Percentiles rank a stretch among this genome's conserved stretches.
phyloP scores from a whole-genome alignment of 2,329 filamentous ascomycete species.

The Fusarium redolens region DNA sequence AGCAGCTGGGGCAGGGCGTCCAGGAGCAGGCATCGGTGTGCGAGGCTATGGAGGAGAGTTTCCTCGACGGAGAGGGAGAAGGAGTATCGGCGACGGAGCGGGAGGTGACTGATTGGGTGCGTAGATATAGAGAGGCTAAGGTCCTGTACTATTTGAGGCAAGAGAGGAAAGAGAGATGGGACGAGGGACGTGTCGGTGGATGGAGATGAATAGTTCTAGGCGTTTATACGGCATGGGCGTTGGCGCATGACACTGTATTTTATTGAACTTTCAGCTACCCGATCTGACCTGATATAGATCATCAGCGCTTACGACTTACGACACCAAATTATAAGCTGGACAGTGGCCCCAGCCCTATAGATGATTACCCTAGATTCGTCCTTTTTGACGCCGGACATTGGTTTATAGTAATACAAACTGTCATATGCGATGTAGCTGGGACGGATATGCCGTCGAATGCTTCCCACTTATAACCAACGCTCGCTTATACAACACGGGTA shows the following conservation, averaged over 20 bases:
- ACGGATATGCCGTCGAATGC: not conserved
- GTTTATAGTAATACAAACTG: not conserved
- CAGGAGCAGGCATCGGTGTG: constrained; percentile 86
- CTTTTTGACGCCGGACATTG: not conserved
- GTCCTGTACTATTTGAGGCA: constrained; percentile 81
- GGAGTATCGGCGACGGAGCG: constrained; percentile 72
- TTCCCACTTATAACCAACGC: constrained; percentile 14
- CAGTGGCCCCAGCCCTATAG: not conserved
- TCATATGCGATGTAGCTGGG: not conserved
- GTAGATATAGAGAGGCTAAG: constrained; percentile 82
- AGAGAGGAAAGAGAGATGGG: constrained; percentile 93
- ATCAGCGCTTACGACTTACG: not conserved
- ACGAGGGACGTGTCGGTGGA: constrained; percentile 92
- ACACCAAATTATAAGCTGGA: not conserved
- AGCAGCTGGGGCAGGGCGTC: constrained; percentile 79
- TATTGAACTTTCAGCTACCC: not conserved
- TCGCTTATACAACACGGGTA: constrained; percentile 33
- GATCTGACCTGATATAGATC: not conserved
- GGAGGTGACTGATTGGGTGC: constrained; percentile 87
- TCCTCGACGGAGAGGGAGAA: constrained; percentile 71
- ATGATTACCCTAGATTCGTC: not conserved
- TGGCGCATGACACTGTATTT: not conserved
- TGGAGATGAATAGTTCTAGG: constrained; percentile 71
- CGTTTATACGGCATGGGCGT: not conserved
- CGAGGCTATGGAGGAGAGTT: constrained; percentile 89